phyloP scores from a whole-genome alignment of 305 asterid species.

The Fraxinus ornus region DNA sequence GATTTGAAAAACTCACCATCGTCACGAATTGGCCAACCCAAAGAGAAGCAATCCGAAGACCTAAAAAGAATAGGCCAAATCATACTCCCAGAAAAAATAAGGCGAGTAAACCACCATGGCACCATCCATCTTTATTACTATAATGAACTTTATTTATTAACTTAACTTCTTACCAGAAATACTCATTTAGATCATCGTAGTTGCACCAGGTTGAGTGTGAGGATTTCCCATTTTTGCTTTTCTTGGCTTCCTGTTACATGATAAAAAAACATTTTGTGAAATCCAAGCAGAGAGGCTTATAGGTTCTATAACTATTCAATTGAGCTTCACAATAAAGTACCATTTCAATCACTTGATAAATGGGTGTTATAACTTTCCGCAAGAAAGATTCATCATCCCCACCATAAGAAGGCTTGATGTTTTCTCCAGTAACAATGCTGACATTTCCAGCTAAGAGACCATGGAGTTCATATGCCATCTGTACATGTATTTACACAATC shows the following conservation, averaged over 20 bases:
- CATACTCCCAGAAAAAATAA: constrained; percentile 26
- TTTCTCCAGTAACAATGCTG: constrained; percentile 97
- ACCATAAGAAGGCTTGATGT: constrained; percentile 97
- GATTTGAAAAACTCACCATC: constrained; percentile 95
- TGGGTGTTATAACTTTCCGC: constrained; percentile 85
- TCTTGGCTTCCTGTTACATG: constrained; percentile 70
- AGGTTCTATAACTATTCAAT: constrained; percentile 14
- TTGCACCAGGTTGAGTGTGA: constrained; percentile 98
- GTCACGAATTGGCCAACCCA: constrained; percentile 99
- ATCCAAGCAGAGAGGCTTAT: constrained; percentile 19
- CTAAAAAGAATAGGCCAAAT: constrained; percentile 44
- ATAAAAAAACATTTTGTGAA: constrained; percentile 29
- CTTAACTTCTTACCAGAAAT: constrained; percentile 69
- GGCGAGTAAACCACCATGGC: not conserved
- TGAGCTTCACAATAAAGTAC: constrained; percentile 40
- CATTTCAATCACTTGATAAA: constrained; percentile 87
- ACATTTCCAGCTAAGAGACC: constrained; percentile 99
- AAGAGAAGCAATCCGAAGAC: constrained; percentile 86
- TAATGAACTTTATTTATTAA: constrained; percentile 20
- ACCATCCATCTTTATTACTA: not conserved
- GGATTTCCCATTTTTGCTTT: constrained; percentile 80
- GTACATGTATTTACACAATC: constrained; percentile 26
- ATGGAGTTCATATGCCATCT: constrained; percentile 99
- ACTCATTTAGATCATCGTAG: constrained; percentile 94
- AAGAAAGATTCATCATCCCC: constrained; percentile 94